Evolutionary conservation across 2,329 filamentous ascomycete species (phyloP).

Genomic region (Tothia fuscella): DNA sequence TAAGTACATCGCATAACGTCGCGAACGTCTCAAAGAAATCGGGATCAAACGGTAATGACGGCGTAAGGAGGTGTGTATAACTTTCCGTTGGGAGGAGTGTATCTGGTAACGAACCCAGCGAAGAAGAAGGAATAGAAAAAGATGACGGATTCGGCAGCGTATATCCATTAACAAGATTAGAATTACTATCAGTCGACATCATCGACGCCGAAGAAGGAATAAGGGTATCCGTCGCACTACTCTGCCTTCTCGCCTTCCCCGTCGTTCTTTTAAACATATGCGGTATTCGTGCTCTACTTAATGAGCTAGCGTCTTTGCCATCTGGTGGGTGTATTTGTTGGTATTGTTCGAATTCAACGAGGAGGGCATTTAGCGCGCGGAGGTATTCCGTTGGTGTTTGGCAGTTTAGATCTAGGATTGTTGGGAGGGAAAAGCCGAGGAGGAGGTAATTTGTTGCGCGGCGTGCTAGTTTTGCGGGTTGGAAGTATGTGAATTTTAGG

Average conservation of each 20-base stretch:
- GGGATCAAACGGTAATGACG: slow-evolving; percentile 83
- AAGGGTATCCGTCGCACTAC: slow-evolving; percentile 45
- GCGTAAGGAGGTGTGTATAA: slow-evolving; percentile 55
- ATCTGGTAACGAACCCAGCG: slow-evolving; percentile 23
- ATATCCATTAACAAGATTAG: too few species aligned
- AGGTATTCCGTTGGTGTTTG: slow-evolving; percentile 74
- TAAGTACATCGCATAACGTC: slow-evolving; percentile 87
- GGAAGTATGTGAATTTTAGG: slow-evolving; percentile 72
- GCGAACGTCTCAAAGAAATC: slow-evolving; percentile 96
- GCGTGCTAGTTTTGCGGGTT: slow-evolving; percentile 69
- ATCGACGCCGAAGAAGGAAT: too few species aligned
- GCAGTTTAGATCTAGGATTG: slow-evolving; percentile 77
- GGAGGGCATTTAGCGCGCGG: slow-evolving; percentile 68
- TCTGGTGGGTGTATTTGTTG: slow-evolving; percentile 76
- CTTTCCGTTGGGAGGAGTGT: slow-evolving; percentile 14
- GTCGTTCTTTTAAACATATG: slow-evolving; percentile 39
- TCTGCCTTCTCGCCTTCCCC: slow-evolving; percentile 37
- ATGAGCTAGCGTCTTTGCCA: slow-evolving; percentile 54
- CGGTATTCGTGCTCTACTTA: slow-evolving; percentile 62
- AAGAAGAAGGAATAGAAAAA: slow-evolving; percentile 21
- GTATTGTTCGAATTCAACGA: slow-evolving; percentile 88
- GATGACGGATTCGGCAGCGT: too few species aligned
- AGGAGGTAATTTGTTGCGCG: slow-evolving; percentile 90
- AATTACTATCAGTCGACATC: slow-evolving; percentile 1
- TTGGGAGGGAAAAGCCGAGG: slow-evolving; percentile 80